Percentiles rank a stretch among this genome's conserved stretches.
Conservation (phyloP, 768 basidiomycete genomes). For the Brasilioporus rufonigricans region DNA sequence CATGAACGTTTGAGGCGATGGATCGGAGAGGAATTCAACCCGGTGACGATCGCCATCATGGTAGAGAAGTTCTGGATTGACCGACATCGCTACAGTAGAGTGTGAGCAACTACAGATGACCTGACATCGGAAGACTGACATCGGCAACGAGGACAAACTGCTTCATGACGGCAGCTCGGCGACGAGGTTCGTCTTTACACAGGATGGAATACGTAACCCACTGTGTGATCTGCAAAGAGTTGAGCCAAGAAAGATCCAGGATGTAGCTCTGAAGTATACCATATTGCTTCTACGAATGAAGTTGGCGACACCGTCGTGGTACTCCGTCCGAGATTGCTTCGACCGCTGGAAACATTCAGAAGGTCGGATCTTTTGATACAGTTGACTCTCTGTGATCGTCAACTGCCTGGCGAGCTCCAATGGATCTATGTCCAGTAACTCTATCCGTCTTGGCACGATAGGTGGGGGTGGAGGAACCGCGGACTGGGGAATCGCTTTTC, state of each 20-base stretch:
- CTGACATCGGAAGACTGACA: constrained; percentile 36
- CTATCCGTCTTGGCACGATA: constrained; percentile 45
- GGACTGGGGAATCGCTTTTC: constrained; percentile 35
- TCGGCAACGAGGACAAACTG: constrained; percentile 67
- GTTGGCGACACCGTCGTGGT: constrained; percentile 50
- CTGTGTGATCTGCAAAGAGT: constrained; percentile 43
- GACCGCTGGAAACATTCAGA: constrained; percentile 62
- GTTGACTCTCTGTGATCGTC: constrained; percentile 59
- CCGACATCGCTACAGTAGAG: constrained; percentile 50
- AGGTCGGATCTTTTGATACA: constrained; percentile 58
- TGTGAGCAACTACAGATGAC: constrained; percentile 1
- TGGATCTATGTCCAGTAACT: constrained; percentile 59
- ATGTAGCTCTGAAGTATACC: constrained; percentile 24
- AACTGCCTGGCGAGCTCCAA: constrained; percentile 66
- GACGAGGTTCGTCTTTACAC: constrained; percentile 55
- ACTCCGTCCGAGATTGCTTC: constrained; percentile 42
- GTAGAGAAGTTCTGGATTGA: constrained; percentile 64
- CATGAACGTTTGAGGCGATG: constrained; percentile 64
- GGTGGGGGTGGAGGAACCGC: constrained; percentile 48
- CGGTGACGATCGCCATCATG: constrained; percentile 66
- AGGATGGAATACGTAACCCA: constrained; percentile 62
- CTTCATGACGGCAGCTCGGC: constrained; percentile 59
- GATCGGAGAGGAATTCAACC: constrained; percentile 64
- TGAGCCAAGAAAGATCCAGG: neutral
- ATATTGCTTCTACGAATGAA: constrained; percentile 60